A percentile compares a stretch with the other conserved stretches of the same genome.
Evolutionary conservation across 257 asterid species (phyloP).

Genomic region (Solanum bukasovii): DNA sequence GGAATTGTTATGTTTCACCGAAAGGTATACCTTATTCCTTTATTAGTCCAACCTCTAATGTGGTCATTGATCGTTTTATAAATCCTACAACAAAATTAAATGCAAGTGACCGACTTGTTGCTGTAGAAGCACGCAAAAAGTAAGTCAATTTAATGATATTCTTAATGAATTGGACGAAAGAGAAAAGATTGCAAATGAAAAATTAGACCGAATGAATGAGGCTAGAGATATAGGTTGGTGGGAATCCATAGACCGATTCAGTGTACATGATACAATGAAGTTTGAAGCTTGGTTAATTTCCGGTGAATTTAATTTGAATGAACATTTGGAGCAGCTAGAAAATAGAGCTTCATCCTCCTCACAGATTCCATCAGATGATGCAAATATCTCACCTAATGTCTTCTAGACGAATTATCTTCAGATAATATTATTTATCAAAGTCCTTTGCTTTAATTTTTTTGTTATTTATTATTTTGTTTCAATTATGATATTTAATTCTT

Average conservation of each 20-base stretch:
- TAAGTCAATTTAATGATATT: not conserved
- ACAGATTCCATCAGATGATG: not conserved
- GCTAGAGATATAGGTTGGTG: not conserved
- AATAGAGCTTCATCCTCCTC: not conserved
- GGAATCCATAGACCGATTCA: not conserved
- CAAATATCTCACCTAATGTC: not conserved
- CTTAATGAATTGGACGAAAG: not conserved
- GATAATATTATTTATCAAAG: not conserved
- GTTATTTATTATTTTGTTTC: not conserved
- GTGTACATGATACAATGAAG: not conserved
- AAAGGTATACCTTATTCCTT: slow-evolving; percentile 30
- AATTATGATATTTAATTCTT: not conserved
- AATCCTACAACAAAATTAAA: no score
- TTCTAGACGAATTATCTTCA: not conserved
- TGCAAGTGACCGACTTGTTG: not conserved
- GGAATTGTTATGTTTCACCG: slow-evolving; percentile 23
- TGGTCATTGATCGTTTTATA: not conserved
- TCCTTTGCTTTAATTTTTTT: not conserved
- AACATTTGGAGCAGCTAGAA: not conserved
- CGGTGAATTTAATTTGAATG: not conserved
- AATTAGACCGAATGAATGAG: not conserved
- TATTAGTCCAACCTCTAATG: slow-evolving; percentile 20
- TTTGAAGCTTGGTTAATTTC: not conserved
- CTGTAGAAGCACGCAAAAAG: not conserved
- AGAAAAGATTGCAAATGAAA: not conserved